Percentiles rank a stretch among this genome's conserved stretches.
Conservation (phyloP, 1,284 basidiomycete genomes). For the Rhodotorula sp. region DNA sequence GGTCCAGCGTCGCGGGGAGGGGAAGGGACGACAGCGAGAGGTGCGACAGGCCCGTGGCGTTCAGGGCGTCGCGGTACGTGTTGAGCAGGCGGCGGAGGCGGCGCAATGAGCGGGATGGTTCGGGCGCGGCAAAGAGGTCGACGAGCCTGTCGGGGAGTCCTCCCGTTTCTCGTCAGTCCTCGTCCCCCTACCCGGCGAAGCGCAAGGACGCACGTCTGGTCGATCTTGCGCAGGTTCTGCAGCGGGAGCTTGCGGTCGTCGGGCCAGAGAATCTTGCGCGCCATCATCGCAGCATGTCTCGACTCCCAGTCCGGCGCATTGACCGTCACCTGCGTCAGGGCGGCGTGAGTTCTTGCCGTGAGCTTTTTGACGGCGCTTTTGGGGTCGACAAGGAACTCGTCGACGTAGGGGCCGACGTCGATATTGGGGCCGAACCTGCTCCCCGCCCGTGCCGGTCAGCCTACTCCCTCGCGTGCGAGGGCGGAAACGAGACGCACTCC, state of each 20-base stretch:
- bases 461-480: not conserved
- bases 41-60: slow-evolving; percentile 77
- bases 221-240: slow-evolving; percentile 68
- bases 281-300: slow-evolving; percentile 80
- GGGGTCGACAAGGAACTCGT: slow-evolving; percentile 71
- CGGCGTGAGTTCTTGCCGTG: slow-evolving; percentile 70
- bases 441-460: not conserved
- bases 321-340: slow-evolving; percentile 74
- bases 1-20: slow-evolving; percentile 75
- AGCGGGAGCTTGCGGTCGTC: slow-evolving; percentile 71
- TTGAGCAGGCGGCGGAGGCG: slow-evolving; percentile 68
- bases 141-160: slow-evolving; percentile 28
- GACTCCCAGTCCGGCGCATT: slow-evolving; percentile 94
- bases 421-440: slow-evolving; percentile 79
- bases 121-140: slow-evolving; percentile 43
- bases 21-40: slow-evolving; percentile 71
- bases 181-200: no score
- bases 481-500: slow-evolving; percentile 50
- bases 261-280: slow-evolving; percentile 84
- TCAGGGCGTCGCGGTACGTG: slow-evolving; percentile 82
- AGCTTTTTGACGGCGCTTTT: slow-evolving; percentile 83
- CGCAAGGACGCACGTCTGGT: slow-evolving; percentile 74
- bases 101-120: slow-evolving; percentile 30
- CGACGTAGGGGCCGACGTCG: slow-evolving; percentile 69
- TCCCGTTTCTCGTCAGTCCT: not conserved